Conservation (phyloP, 2,329 filamentous ascomycete species). For the Phymatotrichopsis omnivora region DNA sequence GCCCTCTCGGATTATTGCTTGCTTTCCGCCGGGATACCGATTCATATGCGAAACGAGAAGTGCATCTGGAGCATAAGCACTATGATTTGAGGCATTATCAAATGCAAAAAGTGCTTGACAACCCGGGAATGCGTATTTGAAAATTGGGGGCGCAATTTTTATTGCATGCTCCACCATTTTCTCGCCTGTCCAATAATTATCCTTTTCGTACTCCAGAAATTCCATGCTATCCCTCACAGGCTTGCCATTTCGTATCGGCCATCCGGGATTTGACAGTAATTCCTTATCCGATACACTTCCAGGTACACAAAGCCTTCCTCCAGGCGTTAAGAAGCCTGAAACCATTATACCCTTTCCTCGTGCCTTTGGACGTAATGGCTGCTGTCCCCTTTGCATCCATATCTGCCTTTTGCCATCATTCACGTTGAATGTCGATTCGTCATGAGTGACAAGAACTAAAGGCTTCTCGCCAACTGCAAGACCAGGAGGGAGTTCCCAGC, state of each 20-base stretch:
- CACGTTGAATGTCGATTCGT: constrained; percentile 12
- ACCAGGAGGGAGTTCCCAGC: neutral
- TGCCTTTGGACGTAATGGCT: constrained; percentile 1
- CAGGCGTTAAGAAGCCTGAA: constrained; percentile 5
- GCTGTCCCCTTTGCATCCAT: constrained; percentile 4
- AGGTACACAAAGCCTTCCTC: neutral
- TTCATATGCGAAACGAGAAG: constrained; percentile 1
- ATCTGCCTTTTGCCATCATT: constrained; percentile 6
- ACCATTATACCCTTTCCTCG: constrained; percentile 10
- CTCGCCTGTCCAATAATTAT: constrained; percentile 13
- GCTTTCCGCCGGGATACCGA: neutral
- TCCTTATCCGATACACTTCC: neutral
- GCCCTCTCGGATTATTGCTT: neutral
- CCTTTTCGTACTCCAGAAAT: constrained; percentile 5
- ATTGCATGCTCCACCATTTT: constrained; percentile 7
- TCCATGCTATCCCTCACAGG: constrained; percentile 3
- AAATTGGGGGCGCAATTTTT: constrained; percentile 3
- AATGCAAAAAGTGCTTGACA: constrained; percentile 1
- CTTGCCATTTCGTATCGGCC: neutral
- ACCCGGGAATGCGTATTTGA: constrained; percentile 3
- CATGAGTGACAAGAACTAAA: constrained; percentile 5
- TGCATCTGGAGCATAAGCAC: constrained; percentile 1
- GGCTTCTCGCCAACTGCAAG: constrained; percentile 1
- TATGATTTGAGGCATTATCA: constrained; percentile 13
- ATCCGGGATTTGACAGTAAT: neutral